Percentiles rank a stretch among this genome's conserved stretches.
phyloP scores from a whole-genome alignment of 1,284 basidiomycete genomes.

The Cystobasidium pallidum region DNA sequence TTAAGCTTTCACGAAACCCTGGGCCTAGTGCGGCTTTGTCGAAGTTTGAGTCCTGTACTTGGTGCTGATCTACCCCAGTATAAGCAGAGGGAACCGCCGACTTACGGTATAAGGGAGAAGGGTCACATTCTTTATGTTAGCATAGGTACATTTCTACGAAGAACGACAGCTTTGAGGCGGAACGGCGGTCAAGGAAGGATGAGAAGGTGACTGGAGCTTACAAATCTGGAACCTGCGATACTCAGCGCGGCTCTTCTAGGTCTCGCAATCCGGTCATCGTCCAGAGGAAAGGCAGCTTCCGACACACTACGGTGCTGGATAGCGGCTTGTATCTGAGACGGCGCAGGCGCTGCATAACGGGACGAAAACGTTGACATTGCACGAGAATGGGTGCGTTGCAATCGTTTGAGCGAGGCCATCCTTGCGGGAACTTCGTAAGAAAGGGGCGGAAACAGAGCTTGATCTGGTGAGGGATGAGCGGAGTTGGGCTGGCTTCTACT shows the following conservation, averaged over 20 bases:
- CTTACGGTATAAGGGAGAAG: background rate
- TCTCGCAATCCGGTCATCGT: background rate
- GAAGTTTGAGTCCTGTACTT: constrained; percentile 21
- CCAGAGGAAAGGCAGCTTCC: constrained; percentile 24
- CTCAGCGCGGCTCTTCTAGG: constrained; percentile 1
- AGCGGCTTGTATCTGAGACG: constrained; percentile 27
- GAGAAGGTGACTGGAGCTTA: constrained; percentile 4
- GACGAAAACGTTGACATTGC: background rate
- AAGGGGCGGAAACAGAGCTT: background rate
- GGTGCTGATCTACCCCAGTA: background rate
- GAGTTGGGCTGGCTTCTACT: constrained; percentile 1
- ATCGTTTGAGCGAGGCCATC: background rate
- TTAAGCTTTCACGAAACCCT: background rate
- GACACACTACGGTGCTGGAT: constrained; percentile 35
- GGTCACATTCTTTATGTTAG: background rate
- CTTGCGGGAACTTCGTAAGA: background rate
- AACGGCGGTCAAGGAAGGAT: too few species aligned
- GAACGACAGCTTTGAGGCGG: too few species aligned
- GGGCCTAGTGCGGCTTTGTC: constrained; percentile 5
- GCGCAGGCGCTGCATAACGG: constrained; percentile 1
- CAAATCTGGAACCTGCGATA: background rate
- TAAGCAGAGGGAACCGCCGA: background rate
- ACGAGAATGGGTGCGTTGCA: background rate
- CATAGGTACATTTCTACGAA: too few species aligned
- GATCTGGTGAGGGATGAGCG: background rate